phyloP scores from a whole-genome alignment of 1,139 yeast species.

The Wickerhamomyces sp. region DNA sequence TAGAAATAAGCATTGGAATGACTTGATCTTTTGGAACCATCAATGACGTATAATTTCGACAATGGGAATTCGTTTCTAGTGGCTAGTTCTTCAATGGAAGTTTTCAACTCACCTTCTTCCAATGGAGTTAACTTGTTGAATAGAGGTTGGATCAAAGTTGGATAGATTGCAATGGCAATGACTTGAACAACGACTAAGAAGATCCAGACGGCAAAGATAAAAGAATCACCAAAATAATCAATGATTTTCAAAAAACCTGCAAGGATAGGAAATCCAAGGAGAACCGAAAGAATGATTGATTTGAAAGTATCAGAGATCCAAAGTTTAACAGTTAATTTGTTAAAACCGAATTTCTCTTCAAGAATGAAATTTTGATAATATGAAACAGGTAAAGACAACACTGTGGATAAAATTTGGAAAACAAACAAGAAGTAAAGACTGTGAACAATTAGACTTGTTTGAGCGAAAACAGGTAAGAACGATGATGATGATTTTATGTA shows the following conservation, averaged over 20 bases:
- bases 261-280: conserved; percentile 66
- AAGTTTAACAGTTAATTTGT: conserved; percentile 66
- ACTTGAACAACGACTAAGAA: conserved; percentile 70
- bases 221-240: conserved; percentile 71
- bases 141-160: conserved; percentile 83
- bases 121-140: conserved; percentile 89
- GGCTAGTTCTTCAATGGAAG: conserved; percentile 78
- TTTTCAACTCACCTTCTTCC: conserved; percentile 83
- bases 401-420: conserved; percentile 41
- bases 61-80: conserved; percentile 75
- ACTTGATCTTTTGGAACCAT: conserved; percentile 91
- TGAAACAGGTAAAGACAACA: conserved; percentile 59
- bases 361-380: conserved; percentile 80
- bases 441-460: conserved; percentile 56
- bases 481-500: conserved; percentile 19
- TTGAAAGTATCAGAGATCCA: conserved; percentile 75
- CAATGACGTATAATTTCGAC: conserved; percentile 78
- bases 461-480: conserved; percentile 30
- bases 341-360: conserved; percentile 91
- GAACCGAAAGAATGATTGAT: conserved; percentile 44
- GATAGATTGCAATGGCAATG: conserved; percentile 66
- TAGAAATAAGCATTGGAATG: conserved; percentile 96
- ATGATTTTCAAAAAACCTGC: conserved; percentile 77
- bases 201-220: conserved; percentile 72
- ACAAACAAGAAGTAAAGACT: conserved; percentile 59